These are phyloP conservation scores for Tarenaya hassleriana DNA, from an alignment of 345 rosid species.

Conservation along the genomic window DNA sequence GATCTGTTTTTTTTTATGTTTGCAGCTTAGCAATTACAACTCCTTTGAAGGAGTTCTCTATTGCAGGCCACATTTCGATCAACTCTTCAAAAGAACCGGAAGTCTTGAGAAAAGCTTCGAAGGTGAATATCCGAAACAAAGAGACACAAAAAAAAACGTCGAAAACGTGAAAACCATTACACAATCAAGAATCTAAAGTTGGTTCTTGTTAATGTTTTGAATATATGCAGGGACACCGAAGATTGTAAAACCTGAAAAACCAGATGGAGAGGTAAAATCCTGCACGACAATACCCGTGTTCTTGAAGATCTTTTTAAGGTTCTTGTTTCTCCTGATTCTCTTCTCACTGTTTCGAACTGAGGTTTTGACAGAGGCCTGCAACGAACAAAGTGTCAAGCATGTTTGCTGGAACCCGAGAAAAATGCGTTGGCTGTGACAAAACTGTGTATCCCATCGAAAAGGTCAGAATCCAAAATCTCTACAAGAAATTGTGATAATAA, in stretches of 20 bases:
- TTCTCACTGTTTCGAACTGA: not conserved
- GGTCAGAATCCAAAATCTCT: conserved; percentile 30
- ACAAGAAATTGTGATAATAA: no score
- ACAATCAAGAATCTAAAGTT: conserved; percentile 6
- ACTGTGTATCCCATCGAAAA: conserved; percentile 95
- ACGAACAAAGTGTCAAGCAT: conserved; percentile 78
- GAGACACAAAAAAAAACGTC: not conserved
- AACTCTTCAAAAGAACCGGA: conserved; percentile 90
- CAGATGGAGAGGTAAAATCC: conserved; percentile 68
- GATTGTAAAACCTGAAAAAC: conserved; percentile 71
- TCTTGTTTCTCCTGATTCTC: not conserved
- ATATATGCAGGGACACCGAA: conserved; percentile 70
- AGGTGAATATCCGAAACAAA: no score
- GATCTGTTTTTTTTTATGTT: conserved; percentile 6
- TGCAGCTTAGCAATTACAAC: conserved; percentile 92
- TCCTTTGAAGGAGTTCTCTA: conserved; percentile 96
- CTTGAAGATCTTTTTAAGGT: conserved; percentile 13
- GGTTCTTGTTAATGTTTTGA: conserved; percentile 1
- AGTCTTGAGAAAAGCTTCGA: conserved; percentile 97
- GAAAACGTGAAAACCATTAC: not conserved
- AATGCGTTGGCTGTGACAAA: conserved; percentile 77
- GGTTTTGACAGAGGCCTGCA: conserved; percentile 52
- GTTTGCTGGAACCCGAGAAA: conserved; percentile 93
- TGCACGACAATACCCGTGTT: conserved; percentile 4
- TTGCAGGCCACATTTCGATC: conserved; percentile 98